Conservation (phyloP, 495 filamentous ascomycete genomes). For the Neurospora sp. region DNA sequence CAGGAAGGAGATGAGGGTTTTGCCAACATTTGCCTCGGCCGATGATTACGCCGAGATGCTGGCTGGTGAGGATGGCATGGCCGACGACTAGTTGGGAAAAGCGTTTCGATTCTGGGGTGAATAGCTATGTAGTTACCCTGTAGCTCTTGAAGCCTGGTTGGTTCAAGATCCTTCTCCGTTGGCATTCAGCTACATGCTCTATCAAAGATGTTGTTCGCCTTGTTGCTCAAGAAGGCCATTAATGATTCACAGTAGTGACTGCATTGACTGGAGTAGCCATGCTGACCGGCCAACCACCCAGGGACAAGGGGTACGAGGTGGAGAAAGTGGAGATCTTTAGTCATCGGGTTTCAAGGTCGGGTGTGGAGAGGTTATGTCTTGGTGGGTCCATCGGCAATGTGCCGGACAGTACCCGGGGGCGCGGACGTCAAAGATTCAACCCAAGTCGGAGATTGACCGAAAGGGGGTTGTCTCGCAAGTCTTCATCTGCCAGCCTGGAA, state of each 20-base stretch:
- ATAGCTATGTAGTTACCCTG: not conserved
- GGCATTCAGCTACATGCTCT: not conserved
- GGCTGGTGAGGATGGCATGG: conserved; percentile 53
- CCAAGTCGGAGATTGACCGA: not conserved
- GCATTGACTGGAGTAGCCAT: not conserved
- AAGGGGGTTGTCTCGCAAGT: not conserved
- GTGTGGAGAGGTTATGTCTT: not conserved
- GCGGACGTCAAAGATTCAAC: not conserved
- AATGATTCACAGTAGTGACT: not conserved
- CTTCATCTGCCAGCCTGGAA: not conserved
- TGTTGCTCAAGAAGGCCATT: not conserved
- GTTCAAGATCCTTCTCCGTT: not conserved
- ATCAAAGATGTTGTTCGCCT: not conserved
- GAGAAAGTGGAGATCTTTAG: not conserved
- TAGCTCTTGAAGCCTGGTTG: not conserved
- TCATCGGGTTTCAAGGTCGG: not conserved
- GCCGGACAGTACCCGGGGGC: not conserved
- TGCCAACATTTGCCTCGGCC: conserved; percentile 84
- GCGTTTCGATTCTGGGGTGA: not conserved
- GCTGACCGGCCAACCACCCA: not conserved
- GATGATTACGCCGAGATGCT: conserved; percentile 91
- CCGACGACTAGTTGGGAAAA: conserved; percentile 3
- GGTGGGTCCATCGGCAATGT: not conserved
- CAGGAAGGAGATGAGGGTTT: conserved; percentile 71
- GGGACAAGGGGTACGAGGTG: not conserved